Percentiles rank a stretch among this genome's conserved stretches.
These are phyloP conservation scores for Wickerhamomyces queroliae DNA, from an alignment of 805 yeast genomes.

Conservation along the genomic window DNA sequence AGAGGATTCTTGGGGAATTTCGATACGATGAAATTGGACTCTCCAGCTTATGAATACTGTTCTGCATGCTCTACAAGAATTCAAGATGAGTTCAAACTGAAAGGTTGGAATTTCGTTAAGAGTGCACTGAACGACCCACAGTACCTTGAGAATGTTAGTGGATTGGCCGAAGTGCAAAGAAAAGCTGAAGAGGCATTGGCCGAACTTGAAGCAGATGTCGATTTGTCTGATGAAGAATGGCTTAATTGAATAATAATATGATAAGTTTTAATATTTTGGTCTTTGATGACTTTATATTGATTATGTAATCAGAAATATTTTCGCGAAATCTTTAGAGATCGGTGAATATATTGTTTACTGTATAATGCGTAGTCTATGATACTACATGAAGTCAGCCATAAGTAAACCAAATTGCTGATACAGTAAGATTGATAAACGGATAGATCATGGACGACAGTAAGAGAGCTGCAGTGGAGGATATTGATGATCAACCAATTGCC, in stretches of 20 bases:
- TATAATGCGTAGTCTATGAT: background rate
- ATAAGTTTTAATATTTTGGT: background rate
- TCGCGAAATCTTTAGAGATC: background rate
- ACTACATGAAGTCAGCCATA: background rate
- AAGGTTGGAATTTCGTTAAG: conserved; percentile 80
- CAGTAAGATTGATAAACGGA: no score
- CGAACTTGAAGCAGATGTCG: conserved; percentile 23
- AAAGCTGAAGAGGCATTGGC: conserved; percentile 47
- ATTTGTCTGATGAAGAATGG: conserved; percentile 20
- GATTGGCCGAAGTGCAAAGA: conserved; percentile 66
- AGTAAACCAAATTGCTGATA: background rate
- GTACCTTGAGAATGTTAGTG: conserved; percentile 74
- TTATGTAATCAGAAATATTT: background rate
- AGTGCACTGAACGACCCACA: conserved; percentile 59
- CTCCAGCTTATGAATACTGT: conserved; percentile 73
- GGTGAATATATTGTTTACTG: background rate
- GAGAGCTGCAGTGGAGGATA: conserved; percentile 10
- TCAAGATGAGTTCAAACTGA: conserved; percentile 38
- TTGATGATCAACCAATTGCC: conserved; percentile 24
- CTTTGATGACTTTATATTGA: background rate
- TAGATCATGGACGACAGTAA: conserved; percentile 15
- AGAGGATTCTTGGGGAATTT: conserved; percentile 78
- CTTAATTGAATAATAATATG: background rate
- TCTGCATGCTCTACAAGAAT: conserved; percentile 79
- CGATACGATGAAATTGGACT: conserved; percentile 54